Evolutionary conservation across 805 yeast species (phyloP).

Genomic region (Candida sakaeoensis): DNA sequence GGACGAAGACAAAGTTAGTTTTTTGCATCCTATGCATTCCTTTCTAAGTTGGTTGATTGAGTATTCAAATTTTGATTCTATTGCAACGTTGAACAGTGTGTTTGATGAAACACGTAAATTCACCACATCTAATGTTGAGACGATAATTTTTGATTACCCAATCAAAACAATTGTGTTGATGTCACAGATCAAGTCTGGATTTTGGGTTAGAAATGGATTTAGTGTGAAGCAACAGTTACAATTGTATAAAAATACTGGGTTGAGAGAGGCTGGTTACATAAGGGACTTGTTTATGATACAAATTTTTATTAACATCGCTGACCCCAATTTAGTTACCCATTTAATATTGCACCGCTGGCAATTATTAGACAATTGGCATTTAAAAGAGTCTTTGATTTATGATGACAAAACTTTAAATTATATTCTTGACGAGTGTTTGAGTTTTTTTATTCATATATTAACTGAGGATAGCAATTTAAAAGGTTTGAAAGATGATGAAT

Average conservation of each 20-base stretch:
- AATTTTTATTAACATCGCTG: constrained; percentile 46
- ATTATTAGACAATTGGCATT: constrained; percentile 35
- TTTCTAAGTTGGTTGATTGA: constrained; percentile 71
- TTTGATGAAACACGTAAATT: constrained; percentile 11
- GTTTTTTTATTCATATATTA: constrained; percentile 61
- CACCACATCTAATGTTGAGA: constrained; percentile 10
- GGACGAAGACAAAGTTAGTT: constrained; percentile 50
- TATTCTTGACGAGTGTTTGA: constrained; percentile 77
- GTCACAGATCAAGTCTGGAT: constrained; percentile 82
- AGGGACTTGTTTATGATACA: constrained; percentile 78
- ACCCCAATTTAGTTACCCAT: constrained; percentile 54
- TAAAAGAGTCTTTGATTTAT: constrained; percentile 18
- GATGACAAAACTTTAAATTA: constrained; percentile 50
- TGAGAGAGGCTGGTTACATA: constrained; percentile 78
- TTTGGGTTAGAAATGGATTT: constrained; percentile 93
- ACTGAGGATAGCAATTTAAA: constrained; percentile 62
- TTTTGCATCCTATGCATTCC: constrained; percentile 78
- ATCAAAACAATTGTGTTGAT: constrained; percentile 70
- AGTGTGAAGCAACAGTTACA: constrained; percentile 75
- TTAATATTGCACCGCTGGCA: constrained; percentile 71
- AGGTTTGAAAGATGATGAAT: constrained; percentile 45
- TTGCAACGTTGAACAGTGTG: constrained; percentile 18
- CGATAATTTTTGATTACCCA: constrained; percentile 63
- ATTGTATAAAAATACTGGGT: constrained; percentile 71
- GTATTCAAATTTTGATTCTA: constrained; percentile 31